Base-by-base conservation (phyloP, 805 yeast genomes). In the Monosporozyma unispora region DNA sequence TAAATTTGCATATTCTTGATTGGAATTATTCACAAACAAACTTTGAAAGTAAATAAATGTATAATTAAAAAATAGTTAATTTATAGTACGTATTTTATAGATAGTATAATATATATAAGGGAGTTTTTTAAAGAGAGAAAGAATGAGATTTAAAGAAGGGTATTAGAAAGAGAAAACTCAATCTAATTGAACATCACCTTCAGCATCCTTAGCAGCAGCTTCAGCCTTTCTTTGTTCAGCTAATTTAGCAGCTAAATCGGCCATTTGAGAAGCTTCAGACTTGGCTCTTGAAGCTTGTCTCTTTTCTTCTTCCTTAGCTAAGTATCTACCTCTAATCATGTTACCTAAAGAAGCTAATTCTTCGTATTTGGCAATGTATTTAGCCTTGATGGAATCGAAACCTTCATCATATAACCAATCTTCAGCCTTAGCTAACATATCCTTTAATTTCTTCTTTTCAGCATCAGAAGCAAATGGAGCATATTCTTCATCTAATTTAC, bases 381-480 rank as follows among this genome's bases (percentile, higher is more conserved):
- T 87, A 62, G 93, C 99, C 81, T 93, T 90, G 64, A 90, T 78
- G 55, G 97, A 80, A 70, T 93, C 99, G 68, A 87, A 89, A 66
- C 98, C 98, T 50, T 89, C 99, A 54, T 86, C 96, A 72, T 93
- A 93, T 64, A 93, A 81, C 99, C 99, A 93, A 67, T 91, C 96
- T 79, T 93, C 99, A 57, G 98, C 81, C 70, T 82, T 84, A 64
- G 77, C 68, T 67, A 93, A 79, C 77, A 84, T 77, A 53, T 73
- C 85, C 46, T 78, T 69, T 64, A 93, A 77, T 66, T 79, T 85
- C 56, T 73, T 74, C 80, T 91, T 91, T 79, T 93, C 99, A 63
- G 81, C 88, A 52, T 84, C 95, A 58, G 85, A 78, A 51, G 97
- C 96, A 68, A 90, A 93, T 61, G 76, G 82, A 58, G 86, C 78